Base-by-base conservation (phyloP, 345 rosid species). In the Hypericum perforatum region DNA sequence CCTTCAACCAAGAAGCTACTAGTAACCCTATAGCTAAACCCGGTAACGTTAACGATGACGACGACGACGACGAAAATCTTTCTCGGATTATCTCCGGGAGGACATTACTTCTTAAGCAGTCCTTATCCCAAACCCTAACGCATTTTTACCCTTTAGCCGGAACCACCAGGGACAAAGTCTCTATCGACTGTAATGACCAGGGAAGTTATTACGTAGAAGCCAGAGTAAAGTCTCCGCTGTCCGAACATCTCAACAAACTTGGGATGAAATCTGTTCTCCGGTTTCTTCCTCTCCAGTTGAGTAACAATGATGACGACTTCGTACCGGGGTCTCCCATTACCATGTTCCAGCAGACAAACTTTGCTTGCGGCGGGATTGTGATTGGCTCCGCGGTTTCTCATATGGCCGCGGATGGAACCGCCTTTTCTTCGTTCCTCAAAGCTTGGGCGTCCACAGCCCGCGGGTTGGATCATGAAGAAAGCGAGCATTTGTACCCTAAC, bases 61-160 rank as follows among this genome's bases (percentile, higher is more conserved):
- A 22, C 4, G 32, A 22, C 32, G 32, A 22, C 4, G 32, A 22
- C 4, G 32, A 22, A 1, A 22, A 22, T 22, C 32, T 22, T 22
- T 4, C 32, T 22, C 32, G 32, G 32, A 4, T 22, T 22, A 4
- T 22, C 32, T 32, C 44, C 4, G 9, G 45, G 15, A 38, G 45
- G 37, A 41, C 48, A 10, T 5, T 13, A 6, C n/a, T 16, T 7
- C 57, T 61, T 6, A 53, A 53, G 14, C 43, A 53, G 6, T 61
- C 65, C 37, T 45, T 61, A 38, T 61, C 65, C 0, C 16, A 53
- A 45, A 53, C 65, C 7, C 16, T 61, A 44, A 6, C 65, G 7
- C 58, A 10, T 5, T 61, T 36, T 22, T 43, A 53, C n/a, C 65
- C 58, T 0, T 16, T 61, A 9, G 65, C 47, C 0, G 59, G 65